Base-by-base conservation (phyloP, 805 yeast genomes). In the Wickerhamiella australiensis region DNA sequence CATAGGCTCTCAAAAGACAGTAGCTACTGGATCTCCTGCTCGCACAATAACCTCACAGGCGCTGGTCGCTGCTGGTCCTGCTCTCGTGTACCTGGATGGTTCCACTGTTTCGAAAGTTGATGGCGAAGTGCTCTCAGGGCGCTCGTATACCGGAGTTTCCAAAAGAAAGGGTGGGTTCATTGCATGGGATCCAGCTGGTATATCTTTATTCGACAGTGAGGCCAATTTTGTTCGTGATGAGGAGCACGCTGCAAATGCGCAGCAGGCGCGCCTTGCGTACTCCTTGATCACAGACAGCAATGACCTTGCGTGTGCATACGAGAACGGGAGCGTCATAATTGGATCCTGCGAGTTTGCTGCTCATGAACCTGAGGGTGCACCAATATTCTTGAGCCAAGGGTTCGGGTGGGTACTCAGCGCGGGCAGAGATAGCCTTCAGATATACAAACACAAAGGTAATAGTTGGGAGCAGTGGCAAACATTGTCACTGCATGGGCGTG, bases 381-480 rank as follows among this genome's bases (percentile, higher is more conserved):
- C 54, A 13, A 42, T 45, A 2, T 25, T 23, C 8, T 17, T 52
- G 17, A 55, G 53, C 21, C 18, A 40, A 15, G 13, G 31, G 2
- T 43, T 40, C 2, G 11, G 20, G 11, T 15, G 50, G n/a, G 50
- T 50, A 0, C 50, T 56, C 3, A 18, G 50, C 37, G 12, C 51
- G 11, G 15, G 53, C 31, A 40, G 61, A 43, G 52, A 67, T 59
- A 37, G 59, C 50, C 47, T 58, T 3, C 60, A 57, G 36, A 26
- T 58, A 0, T 22, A 21, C 42, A 20, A 26, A 9, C 7, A 21
- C 23, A 33, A 46, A 1, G 43, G 38, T 3, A 48, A 42, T 1
- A 43, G 54, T 0, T 80, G 85, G 84, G 68, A 65, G 4, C 62
- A 82, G 3, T 60, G 71, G 42, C 82, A 79, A 56, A 81, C 87